Percentiles rank a stretch among this genome's conserved stretches.
phyloP scores from a whole-genome alignment of 164 flowering plant genomes.

The Vitis cinerea region DNA sequence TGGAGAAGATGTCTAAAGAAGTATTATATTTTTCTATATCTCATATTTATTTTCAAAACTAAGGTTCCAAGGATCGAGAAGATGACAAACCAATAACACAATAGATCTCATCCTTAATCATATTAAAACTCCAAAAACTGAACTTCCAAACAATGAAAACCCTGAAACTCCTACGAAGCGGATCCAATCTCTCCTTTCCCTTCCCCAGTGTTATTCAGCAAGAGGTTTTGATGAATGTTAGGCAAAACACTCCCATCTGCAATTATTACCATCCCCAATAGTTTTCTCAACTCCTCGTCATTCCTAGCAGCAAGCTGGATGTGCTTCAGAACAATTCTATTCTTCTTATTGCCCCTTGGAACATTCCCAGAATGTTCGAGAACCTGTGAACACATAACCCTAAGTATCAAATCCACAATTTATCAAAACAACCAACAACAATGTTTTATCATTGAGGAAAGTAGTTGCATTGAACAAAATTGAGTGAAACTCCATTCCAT shows the following conservation, averaged over 20 bases:
- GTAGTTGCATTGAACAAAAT: background rate
- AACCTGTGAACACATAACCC: conserved; percentile 33
- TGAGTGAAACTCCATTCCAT: background rate
- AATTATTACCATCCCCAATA: conserved; percentile 59
- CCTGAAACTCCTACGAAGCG: conserved; percentile 58
- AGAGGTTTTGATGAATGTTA: conserved; percentile 51
- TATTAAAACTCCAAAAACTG: background rate
- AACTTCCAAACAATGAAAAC: background rate
- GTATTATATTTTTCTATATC: background rate
- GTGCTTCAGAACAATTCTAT: conserved; percentile 67
- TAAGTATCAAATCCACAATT: background rate
- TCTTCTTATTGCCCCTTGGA: conserved; percentile 74
- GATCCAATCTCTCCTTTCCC: conserved; percentile 58
- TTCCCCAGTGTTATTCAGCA: conserved; percentile 55
- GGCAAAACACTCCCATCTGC: conserved; percentile 68
- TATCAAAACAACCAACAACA: too few species aligned
- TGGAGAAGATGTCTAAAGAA: background rate
- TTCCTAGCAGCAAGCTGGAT: conserved; percentile 73
- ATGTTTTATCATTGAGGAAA: too few species aligned
- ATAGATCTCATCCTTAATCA: background rate
- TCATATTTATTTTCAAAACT: background rate
- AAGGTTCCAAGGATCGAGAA: background rate
- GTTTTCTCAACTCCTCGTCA: conserved; percentile 64
- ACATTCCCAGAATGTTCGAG: conserved; percentile 72
- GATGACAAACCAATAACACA: background rate